Conservation (phyloP, 768 basidiomycete species). For the Tricholoma matsutake region DNA sequence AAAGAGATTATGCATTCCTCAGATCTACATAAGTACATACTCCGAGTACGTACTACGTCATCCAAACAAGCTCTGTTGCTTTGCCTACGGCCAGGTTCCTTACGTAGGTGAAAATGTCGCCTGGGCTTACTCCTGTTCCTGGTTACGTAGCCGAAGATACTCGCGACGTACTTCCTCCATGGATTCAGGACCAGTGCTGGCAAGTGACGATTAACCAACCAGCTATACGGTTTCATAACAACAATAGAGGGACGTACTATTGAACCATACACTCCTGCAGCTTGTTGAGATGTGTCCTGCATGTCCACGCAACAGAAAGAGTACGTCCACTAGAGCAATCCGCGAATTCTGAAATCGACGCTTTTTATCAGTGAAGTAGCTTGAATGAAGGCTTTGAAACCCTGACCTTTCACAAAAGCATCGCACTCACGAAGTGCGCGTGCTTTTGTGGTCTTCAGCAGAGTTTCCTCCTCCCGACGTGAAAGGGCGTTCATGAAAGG, state of each 20-base stretch:
- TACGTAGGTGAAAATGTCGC: conserved; percentile 1
- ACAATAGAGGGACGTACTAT: conserved; percentile 54
- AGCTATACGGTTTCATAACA: background rate
- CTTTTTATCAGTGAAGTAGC: background rate
- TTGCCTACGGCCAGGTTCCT: background rate
- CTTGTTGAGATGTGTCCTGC: conserved; percentile 60
- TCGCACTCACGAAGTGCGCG: conserved; percentile 80
- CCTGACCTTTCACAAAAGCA: conserved; percentile 64
- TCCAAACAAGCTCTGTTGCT: too few relatives aligned
- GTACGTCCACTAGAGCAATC: conserved; percentile 80
- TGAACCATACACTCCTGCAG: conserved; percentile 79
- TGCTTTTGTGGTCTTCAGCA: conserved; percentile 79
- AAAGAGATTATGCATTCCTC: too few relatives aligned
- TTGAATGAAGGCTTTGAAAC: background rate
- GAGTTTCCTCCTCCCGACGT: conserved; percentile 82
- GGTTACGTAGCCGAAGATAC: conserved; percentile 64
- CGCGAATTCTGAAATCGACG: conserved; percentile 62
- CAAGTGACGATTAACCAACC: background rate
- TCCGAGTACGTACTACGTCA: too few relatives aligned
- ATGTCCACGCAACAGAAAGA: conserved; percentile 84
- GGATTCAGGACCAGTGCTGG: conserved; percentile 68
- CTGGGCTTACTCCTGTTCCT: conserved; percentile 24
- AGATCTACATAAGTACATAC: too few relatives aligned
- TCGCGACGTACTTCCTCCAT: conserved; percentile 72
- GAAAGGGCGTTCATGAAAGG: conserved; percentile 76